These are phyloP conservation scores for Aureobasidium sp. DNA, from an alignment of 2,329 filamentous ascomycete genomes.

Conservation along the genomic window DNA sequence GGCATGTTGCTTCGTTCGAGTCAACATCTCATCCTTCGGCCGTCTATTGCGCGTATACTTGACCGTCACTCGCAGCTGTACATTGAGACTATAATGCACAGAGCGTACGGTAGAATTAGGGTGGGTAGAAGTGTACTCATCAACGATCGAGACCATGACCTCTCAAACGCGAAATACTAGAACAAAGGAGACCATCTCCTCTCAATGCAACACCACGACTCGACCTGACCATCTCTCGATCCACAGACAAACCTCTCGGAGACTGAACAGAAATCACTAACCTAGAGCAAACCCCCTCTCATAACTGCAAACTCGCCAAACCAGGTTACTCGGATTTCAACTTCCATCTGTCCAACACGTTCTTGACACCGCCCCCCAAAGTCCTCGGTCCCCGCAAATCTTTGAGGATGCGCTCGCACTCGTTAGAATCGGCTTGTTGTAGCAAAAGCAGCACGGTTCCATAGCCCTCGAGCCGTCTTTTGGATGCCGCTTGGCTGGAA, in stretches of 20 bases:
- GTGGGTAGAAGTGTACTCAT: too few species aligned
- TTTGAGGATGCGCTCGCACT: background rate
- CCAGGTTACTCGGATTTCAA: background rate
- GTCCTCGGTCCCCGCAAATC: background rate
- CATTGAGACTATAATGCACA: too few species aligned
- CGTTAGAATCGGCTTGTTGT: background rate
- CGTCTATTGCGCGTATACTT: background rate
- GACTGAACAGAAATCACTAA: too few species aligned
- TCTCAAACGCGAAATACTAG: too few species aligned
- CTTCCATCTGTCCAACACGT: background rate
- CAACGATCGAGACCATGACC: too few species aligned
- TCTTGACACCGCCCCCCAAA: background rate
- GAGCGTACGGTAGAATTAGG: too few species aligned
- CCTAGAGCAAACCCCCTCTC: too few species aligned
- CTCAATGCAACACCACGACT: too few species aligned
- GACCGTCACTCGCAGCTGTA: background rate
- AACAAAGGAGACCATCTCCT: too few species aligned
- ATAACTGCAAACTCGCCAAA: too few species aligned
- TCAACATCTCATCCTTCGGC: background rate
- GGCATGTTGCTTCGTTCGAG: background rate
- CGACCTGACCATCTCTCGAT: too few species aligned
- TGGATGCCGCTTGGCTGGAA: background rate
- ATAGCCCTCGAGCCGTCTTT: background rate
- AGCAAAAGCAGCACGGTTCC: background rate
- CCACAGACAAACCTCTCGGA: too few species aligned